Base-by-base conservation (phyloP, 2,329 filamentous ascomycete species). In the Stagonosporopsis rhizophila region DNA sequence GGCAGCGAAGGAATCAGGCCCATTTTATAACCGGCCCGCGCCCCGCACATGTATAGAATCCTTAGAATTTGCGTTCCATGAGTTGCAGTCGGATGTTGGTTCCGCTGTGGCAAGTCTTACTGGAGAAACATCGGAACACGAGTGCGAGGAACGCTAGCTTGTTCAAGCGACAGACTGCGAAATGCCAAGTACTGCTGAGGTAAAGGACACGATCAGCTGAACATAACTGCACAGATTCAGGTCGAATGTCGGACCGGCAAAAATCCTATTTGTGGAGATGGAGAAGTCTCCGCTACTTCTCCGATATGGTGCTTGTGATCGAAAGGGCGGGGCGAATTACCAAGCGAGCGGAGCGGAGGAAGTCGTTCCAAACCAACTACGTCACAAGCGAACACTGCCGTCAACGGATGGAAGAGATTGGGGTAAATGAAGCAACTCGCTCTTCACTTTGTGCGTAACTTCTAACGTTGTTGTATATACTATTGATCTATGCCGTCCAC, bases 401-500 rank as follows among this genome's bases (percentile, higher is more conserved):
- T n/a, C n/a, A 17, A 41, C 8, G 17, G 20, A 17, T 3, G 14
- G 6, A 8, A 1, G 15, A 25, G 25, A 28, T 3, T 41, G 38
- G 22, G 22, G 17, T 25, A 9, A 15, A n/a, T 20, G 5, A 34
- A 8, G 17, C n/a, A n/a, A n/a, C n/a, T n/a, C n/a, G n/a, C n/a
- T n/a, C n/a, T n/a, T 20, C 30, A 19, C 28, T 42, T 14, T 9
- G 30, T 49, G 19, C 9, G 11, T 37, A 19, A 20, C 4, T 20
- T 14, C 8, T 6, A 32, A 20, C 4, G 20, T 27, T 37, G 34
- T n/a, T 12, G 2, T 8, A 5, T 28, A 39, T 22, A 5, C 9
- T 11, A 44, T 4, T 35, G 7, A 2, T 54, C 44, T 65, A 67
- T 28, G 64, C 66, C 7, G n/a, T 60, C 61, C 58, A 67, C n/a